A percentile compares a stretch with the other conserved stretches of the same genome.
These are phyloP conservation scores for Suillus fuscotomentosus DNA, from an alignment of 768 basidiomycete genomes.

Conservation along the genomic window DNA sequence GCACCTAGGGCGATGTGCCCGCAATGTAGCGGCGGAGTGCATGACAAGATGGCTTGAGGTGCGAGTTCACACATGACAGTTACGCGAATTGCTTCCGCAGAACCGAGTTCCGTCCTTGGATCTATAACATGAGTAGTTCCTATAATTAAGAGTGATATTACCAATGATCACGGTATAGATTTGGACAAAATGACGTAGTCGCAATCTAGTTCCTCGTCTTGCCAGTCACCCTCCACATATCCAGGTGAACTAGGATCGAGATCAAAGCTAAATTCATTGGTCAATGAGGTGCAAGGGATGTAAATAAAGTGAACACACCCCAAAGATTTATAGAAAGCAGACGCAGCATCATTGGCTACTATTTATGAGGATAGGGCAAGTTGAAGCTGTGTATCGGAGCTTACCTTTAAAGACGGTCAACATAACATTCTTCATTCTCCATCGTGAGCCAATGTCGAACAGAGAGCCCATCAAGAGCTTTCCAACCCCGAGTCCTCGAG, in stretches of 20 bases:
- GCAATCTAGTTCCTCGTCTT: slow-evolving; percentile 23
- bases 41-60: background rate
- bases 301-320: slow-evolving; percentile 43
- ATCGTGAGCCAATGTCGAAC: slow-evolving; percentile 46
- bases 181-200: slow-evolving; percentile 43
- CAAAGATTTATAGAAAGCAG: slow-evolving; percentile 49
- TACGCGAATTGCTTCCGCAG: background rate
- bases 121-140: background rate
- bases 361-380: slow-evolving; percentile 1
- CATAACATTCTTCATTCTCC: slow-evolving; percentile 66
- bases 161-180: slow-evolving; percentile 10
- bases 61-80: background rate
- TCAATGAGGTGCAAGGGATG: background rate
- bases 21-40: background rate
- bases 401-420: slow-evolving; percentile 78
- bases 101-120: background rate
- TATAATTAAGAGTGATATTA: background rate
- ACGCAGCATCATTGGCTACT: slow-evolving; percentile 45
- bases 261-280: slow-evolving; percentile 41
- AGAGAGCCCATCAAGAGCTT: slow-evolving; percentile 50
- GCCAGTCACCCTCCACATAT: slow-evolving; percentile 25
- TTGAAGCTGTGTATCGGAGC: slow-evolving; percentile 6
- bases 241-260: slow-evolving; percentile 55
- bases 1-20: background rate
- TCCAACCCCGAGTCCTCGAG: slow-evolving; percentile 59